Evolutionary conservation across 257 asterid genomes (phyloP).

Genomic region (Nicotiana otophora): DNA sequence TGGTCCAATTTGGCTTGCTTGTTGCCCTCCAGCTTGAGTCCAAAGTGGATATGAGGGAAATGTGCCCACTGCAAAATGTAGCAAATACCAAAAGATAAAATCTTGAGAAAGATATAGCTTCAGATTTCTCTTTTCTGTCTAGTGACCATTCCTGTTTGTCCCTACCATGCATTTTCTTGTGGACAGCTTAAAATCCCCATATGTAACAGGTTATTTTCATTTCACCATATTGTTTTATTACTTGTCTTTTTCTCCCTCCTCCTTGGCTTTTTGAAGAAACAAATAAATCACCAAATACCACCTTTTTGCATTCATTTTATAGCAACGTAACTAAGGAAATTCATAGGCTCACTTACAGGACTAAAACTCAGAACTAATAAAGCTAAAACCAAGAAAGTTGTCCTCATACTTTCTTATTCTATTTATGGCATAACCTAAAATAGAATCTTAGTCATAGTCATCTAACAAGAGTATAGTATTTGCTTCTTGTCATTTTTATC

Average conservation of each 20-base stretch:
- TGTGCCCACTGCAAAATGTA: conserved; percentile 82
- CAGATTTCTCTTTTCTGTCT: neutral
- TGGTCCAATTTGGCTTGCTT: conserved; percentile 70
- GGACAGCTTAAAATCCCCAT: neutral
- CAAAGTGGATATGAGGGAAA: conserved; percentile 88
- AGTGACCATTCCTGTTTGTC: conserved; percentile 2
- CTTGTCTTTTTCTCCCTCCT: neutral
- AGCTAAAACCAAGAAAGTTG: no score
- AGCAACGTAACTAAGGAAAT: no score
- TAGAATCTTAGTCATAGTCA: no score
- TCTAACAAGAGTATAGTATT: no score
- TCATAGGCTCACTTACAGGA: no score
- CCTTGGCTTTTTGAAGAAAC: no score
- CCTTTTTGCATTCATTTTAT: no score
- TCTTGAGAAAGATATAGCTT: neutral
- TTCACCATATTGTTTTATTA: neutral
- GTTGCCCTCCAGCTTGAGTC: conserved; percentile 68
- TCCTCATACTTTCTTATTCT: no score
- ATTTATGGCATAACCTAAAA: no score
- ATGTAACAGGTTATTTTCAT: neutral
- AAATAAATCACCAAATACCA: no score
- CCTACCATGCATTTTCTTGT: neutral
- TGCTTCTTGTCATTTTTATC: no score
- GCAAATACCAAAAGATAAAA: neutral
- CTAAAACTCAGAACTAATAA: no score